phyloP scores from a whole-genome alignment of 805 yeast genomes.

The Millerozyma acaciae region DNA sequence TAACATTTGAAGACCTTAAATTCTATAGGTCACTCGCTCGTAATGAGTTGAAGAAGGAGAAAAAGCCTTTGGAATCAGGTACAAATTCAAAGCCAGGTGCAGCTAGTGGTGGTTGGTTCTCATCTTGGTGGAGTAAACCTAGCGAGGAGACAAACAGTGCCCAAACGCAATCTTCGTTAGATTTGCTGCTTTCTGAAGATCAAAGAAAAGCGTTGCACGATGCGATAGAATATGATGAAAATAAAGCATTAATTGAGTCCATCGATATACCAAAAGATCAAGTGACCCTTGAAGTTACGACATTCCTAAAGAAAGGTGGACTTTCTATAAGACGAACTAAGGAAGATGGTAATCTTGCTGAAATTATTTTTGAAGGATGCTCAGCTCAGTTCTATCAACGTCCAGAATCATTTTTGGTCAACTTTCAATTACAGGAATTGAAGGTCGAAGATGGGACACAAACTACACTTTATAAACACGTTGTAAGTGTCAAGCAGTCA shows the following conservation, averaged over 20 bases:
- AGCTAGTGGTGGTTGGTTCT: slow-evolving; percentile 56
- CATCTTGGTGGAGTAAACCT: slow-evolving; percentile 55
- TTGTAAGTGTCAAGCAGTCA: slow-evolving; percentile 75
- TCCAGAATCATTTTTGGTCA: slow-evolving; percentile 69
- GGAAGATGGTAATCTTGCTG: slow-evolving; percentile 54
- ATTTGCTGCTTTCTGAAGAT: slow-evolving; percentile 62
- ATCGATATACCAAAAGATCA: slow-evolving; percentile 71
- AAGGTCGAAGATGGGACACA: slow-evolving; percentile 84
- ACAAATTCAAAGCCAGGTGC: slow-evolving; percentile 15
- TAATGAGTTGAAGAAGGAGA: slow-evolving; percentile 58
- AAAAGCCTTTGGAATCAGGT: slow-evolving; percentile 43
- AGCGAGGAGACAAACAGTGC: slow-evolving; percentile 33
- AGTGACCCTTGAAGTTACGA: slow-evolving; percentile 60
- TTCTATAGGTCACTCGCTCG: slow-evolving; percentile 82
- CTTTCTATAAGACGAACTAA: slow-evolving; percentile 51
- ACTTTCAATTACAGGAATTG: slow-evolving; percentile 75
- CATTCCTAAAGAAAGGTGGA: slow-evolving; percentile 74
- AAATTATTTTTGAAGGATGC: slow-evolving; percentile 79
- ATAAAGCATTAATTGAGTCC: slow-evolving; percentile 45
- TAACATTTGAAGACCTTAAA: slow-evolving; percentile 75
- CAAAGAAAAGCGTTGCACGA: slow-evolving; percentile 87
- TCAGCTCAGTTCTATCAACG: slow-evolving; percentile 68
- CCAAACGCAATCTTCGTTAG: slow-evolving; percentile 9
- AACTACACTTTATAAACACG: slow-evolving; percentile 74
- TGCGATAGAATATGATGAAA: slow-evolving; percentile 87